Evolutionary conservation across 495 filamentous ascomycete genomes (phyloP).

Genomic region (Beverwykella pulmonaria): DNA sequence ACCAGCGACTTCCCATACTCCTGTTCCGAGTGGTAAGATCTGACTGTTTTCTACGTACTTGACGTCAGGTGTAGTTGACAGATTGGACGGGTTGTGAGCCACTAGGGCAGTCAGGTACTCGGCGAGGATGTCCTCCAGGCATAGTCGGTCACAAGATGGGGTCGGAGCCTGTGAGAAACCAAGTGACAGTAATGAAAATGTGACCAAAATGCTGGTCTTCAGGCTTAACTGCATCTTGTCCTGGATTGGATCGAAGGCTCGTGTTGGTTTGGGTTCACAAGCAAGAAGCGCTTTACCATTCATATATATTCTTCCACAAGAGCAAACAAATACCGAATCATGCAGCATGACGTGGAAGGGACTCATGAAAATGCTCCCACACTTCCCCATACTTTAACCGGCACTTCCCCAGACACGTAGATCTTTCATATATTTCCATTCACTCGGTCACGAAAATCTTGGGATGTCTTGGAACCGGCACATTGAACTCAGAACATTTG

Average conservation of each 20-base stretch:
- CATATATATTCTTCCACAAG: not conserved
- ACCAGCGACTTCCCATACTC: conserved; percentile 2
- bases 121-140: conserved; percentile 1
- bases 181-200: not conserved
- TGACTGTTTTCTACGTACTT: conserved; percentile 13
- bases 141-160: not conserved
- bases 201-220: not conserved
- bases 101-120: conserved; percentile 5
- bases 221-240: not conserved
- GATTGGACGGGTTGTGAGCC: not conserved
- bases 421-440: not conserved
- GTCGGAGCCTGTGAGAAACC: not conserved
- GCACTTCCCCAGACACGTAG: not conserved
- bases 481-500: not conserved
- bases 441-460: not conserved
- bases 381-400: not conserved
- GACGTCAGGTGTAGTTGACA: not conserved
- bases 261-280: not conserved
- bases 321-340: too few relatives aligned
- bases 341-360: too few relatives aligned
- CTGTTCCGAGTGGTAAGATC: conserved; percentile 4
- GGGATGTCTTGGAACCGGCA: not conserved
- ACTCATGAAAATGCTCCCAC: not conserved
- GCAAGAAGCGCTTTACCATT: not conserved
- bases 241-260: not conserved